Evolutionary conservation across 2,329 filamentous ascomycete genomes (phyloP).

Genomic region (Pseudogymnoascus sp.): DNA sequence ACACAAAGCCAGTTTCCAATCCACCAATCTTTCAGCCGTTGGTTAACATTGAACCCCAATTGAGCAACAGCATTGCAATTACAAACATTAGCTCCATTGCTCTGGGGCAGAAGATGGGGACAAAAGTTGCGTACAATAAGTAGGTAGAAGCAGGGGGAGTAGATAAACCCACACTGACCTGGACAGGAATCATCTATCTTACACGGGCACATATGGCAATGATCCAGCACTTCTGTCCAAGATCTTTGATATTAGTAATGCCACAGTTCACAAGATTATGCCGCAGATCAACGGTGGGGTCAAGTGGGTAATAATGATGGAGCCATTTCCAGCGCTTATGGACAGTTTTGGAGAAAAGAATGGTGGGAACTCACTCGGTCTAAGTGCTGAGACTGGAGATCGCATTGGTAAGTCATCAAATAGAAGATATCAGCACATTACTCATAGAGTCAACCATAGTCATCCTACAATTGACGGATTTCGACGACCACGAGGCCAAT

Average conservation of each 20-base stretch:
- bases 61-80: neutral
- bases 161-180: neutral
- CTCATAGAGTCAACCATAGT: neutral
- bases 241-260: slow-evolving; percentile 8
- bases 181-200: neutral
- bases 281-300: neutral
- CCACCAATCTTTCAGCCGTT: slow-evolving; percentile 2
- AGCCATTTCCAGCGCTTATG: neutral
- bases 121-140: neutral
- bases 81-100: neutral
- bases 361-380: slow-evolving; percentile 6
- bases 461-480: neutral
- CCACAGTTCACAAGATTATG: slow-evolving; percentile 7
- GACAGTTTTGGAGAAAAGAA: neutral
- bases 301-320: neutral
- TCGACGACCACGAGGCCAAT: neutral
- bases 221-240: slow-evolving; percentile 2
- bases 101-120: neutral
- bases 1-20: slow-evolving; percentile 8
- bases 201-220: slow-evolving; percentile 7
- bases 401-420: neutral
- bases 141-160: neutral
- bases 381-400: neutral
- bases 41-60: neutral
- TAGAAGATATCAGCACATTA: neutral